Base-by-base conservation (phyloP, 495 filamentous ascomycete genomes). In the Xylaria venustula region DNA sequence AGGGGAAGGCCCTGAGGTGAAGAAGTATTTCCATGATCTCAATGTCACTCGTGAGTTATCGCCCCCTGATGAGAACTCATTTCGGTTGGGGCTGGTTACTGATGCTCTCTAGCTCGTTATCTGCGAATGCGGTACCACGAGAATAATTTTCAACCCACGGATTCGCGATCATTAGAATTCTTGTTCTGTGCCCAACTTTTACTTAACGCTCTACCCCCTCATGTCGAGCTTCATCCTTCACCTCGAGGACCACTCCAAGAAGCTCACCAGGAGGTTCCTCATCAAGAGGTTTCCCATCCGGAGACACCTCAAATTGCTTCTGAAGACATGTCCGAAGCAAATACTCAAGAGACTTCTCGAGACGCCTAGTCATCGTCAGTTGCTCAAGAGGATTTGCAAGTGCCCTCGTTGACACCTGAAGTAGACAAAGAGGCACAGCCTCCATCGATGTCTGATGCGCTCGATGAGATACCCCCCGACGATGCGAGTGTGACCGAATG, bases 91-190 rank as follows among this genome's bases (percentile, higher is more conserved):
- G 25, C 3, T 23, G 11, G n/a, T 42, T 54, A 36, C 63, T 71
- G 44, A 65, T 55, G 8, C 52, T 15, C 51, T 48, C 0, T 30
- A 79, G 76, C 70, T 32, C 65, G 60, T 34, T 70, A 74, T 22
- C 63, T 82, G 17, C 71, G 69, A 37, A 67, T 67, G 3, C 78
- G 75, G 40, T 74, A 75, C 41, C 68, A 75, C n/a, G 68, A 77
- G 28, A 70, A 77, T 9, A 72, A 72, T 25, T 91, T 90, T 60
- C 85, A 89, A 48, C 83, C 83, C 0, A 78, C 77, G 2, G 81
- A 91, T 64, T 87, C 85, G 3, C 81, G 87, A 46, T 89, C 85
- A 12, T 77, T 88, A 11, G 88, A 90, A 72, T 77, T 90, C 30
- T 71, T 81, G 49, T 88, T 88, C 62, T 85, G 84, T 55, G 83